Evolutionary conservation across 106 monocot genomes (phyloP).

Genomic region (Gastrodia elata): DNA sequence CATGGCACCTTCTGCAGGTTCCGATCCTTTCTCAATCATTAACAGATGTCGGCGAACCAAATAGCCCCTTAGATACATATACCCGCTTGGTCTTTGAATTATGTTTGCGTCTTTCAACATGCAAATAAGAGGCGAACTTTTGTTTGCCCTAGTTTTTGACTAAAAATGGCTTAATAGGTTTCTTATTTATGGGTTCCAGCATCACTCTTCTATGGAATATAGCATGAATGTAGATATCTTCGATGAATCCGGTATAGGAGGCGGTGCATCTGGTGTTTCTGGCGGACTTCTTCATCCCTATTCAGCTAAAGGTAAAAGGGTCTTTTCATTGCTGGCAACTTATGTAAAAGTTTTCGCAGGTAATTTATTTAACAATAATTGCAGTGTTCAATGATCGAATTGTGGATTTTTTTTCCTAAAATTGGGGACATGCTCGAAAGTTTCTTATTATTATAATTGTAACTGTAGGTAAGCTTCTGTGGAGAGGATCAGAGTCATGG

Average conservation of each 20-base stretch:
- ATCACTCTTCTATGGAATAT: conserved; percentile 50
- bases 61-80: no score
- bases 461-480: conserved; percentile 67
- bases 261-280: conserved; percentile 81
- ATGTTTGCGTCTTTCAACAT: not conserved
- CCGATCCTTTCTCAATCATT: not conserved
- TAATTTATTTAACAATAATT: not conserved
- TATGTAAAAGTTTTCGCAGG: not conserved
- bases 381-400: not conserved
- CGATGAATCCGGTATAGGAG: conserved; percentile 85
- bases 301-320: conserved; percentile 80
- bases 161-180: not conserved
- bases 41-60: no score
- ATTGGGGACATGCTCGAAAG: not conserved
- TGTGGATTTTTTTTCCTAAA: not conserved
- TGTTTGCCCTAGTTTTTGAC: not conserved
- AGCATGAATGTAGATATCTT: conserved; percentile 57
- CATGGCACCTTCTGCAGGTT: conserved; percentile 90
- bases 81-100: not conserved
- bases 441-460: not conserved
- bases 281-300: conserved; percentile 97
- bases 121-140: not conserved
- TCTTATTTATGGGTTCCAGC: not conserved
- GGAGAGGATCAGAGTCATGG: conserved; percentile 87
- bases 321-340: not conserved